Evolutionary conservation across 1,139 yeast species (phyloP).

Genomic region (Hanseniaspora uvarum): DNA sequence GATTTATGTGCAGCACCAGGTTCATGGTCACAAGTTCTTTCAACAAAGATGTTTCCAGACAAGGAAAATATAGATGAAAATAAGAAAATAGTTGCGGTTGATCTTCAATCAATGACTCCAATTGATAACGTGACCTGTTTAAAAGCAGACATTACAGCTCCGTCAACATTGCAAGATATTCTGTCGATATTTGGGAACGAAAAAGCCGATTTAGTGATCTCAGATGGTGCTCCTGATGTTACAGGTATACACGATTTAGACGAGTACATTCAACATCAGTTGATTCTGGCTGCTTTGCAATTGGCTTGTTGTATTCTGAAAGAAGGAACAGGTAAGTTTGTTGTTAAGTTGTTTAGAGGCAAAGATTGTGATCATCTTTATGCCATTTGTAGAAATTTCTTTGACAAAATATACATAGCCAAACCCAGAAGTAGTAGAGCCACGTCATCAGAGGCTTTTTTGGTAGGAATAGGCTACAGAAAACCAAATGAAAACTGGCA

Average conservation of each 20-base stretch:
- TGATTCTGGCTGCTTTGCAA: slow-evolving; percentile 80
- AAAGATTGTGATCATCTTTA: slow-evolving; percentile 86
- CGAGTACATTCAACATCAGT: slow-evolving; percentile 91
- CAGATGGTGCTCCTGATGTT: slow-evolving; percentile 98
- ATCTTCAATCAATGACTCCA: slow-evolving; percentile 94
- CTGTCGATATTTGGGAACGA: slow-evolving; percentile 78
- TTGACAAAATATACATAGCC: slow-evolving; percentile 83
- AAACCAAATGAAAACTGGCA: slow-evolving; percentile 69
- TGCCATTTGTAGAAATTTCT: slow-evolving; percentile 73
- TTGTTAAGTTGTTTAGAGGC: slow-evolving; percentile 92
- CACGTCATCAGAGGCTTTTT: slow-evolving; percentile 82
- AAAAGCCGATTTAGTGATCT: slow-evolving; percentile 87
- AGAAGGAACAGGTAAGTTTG: slow-evolving; percentile 76
- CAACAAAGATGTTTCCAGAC: slow-evolving; percentile 49
- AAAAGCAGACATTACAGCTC: slow-evolving; percentile 96
- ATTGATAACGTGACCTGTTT: slow-evolving; percentile 75
- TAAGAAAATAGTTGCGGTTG: slow-evolving; percentile 84
- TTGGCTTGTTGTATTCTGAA: slow-evolving; percentile 77
- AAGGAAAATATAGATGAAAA: slow-evolving; percentile 25
- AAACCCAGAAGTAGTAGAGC: slow-evolving; percentile 93
- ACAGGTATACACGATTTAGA: slow-evolving; percentile 94
- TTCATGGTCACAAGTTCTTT: slow-evolving; percentile 95
- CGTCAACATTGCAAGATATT: slow-evolving; percentile 67
- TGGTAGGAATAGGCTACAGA: slow-evolving; percentile 78
- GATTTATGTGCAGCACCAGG: slow-evolving; percentile 99